phyloP scores from a whole-genome alignment of 73 alveolate species.

The Paramecium sexaurelia region DNA sequence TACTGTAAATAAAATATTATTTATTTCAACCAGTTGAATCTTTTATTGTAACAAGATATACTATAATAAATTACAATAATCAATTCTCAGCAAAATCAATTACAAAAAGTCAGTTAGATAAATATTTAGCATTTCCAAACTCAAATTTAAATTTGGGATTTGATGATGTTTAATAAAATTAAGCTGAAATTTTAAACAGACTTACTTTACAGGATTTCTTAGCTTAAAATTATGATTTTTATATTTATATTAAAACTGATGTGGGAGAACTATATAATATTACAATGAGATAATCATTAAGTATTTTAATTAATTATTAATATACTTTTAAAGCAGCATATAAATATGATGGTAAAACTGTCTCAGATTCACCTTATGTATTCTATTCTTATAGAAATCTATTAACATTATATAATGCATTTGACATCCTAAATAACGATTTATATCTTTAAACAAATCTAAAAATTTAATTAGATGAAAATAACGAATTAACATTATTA shows the following conservation, averaged over 20 bases:
- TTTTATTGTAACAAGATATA: slow-evolving; percentile 41
- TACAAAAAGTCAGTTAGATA: background rate
- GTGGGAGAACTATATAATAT: slow-evolving; percentile 31
- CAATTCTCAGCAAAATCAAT: background rate
- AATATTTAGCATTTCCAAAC: background rate
- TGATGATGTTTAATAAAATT: slow-evolving; percentile 39
- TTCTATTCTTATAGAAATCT: slow-evolving; percentile 29
- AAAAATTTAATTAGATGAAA: background rate
- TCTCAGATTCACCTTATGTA: slow-evolving; percentile 30
- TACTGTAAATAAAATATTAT: slow-evolving; percentile 24
- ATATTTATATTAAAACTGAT: slow-evolving; percentile 15
- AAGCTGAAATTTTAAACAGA: slow-evolving; percentile 2
- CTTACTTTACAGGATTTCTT: slow-evolving; percentile 13
- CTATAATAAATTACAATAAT: slow-evolving; percentile 19
- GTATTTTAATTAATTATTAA: slow-evolving; percentile 27
- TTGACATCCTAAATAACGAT: background rate
- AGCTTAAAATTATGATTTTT: background rate
- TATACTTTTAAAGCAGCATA: slow-evolving; percentile 49
- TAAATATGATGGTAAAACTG: slow-evolving; percentile 24
- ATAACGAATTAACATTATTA: background rate
- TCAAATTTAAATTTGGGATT: slow-evolving; percentile 37
- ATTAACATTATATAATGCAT: background rate
- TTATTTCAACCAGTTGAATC: slow-evolving; percentile 49
- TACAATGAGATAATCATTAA: slow-evolving; percentile 37
- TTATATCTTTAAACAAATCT: background rate